phyloP scores from a whole-genome alignment of 2,329 filamentous ascomycete species.

The Scopulariopsis brevicaulis region DNA sequence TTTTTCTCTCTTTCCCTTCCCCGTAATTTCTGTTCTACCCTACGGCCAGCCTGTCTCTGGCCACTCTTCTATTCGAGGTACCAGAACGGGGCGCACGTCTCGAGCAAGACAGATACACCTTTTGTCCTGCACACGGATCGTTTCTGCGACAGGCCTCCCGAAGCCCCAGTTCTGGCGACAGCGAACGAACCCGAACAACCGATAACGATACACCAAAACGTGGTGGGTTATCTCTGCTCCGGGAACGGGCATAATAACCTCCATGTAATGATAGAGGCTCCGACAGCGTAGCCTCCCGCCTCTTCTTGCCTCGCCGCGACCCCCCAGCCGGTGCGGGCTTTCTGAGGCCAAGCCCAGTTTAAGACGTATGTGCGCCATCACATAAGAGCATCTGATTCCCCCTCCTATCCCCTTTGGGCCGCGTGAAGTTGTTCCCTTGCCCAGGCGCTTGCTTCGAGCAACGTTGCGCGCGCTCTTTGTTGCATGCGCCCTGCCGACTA shows the following conservation, averaged over 20 bases:
- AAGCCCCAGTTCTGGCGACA: not conserved
- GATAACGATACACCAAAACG: not conserved
- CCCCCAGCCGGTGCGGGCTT: not conserved
- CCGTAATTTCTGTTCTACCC: constrained; percentile 1
- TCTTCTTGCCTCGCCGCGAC: constrained; percentile 1
- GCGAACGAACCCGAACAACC: not conserved
- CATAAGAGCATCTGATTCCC: not conserved
- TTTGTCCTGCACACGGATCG: not conserved
- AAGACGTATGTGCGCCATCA: constrained; percentile 1
- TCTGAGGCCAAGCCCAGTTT: not conserved
- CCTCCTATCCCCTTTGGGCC: not conserved
- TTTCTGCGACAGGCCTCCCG: not conserved
- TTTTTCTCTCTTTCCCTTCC: constrained; percentile 1
- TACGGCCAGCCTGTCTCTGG: not conserved
- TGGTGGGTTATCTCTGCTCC: not conserved
- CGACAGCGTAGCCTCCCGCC: not conserved
- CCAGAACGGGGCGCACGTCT: not conserved
- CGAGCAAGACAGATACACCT: not conserved
- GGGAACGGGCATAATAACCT: constrained; percentile 4
- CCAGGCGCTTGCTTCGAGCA: not conserved
- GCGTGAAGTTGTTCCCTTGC: not conserved
- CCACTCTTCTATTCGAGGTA: not conserved
- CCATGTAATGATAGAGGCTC: constrained; percentile 1
- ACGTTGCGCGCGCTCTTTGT: not conserved
- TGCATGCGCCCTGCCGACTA: constrained; percentile 2